A percentile compares a stretch with the other conserved stretches of the same genome.
These are phyloP conservation scores for Blepharisma japonicum DNA, from an alignment of 73 alveolate genomes.

Conservation along the genomic window DNA sequence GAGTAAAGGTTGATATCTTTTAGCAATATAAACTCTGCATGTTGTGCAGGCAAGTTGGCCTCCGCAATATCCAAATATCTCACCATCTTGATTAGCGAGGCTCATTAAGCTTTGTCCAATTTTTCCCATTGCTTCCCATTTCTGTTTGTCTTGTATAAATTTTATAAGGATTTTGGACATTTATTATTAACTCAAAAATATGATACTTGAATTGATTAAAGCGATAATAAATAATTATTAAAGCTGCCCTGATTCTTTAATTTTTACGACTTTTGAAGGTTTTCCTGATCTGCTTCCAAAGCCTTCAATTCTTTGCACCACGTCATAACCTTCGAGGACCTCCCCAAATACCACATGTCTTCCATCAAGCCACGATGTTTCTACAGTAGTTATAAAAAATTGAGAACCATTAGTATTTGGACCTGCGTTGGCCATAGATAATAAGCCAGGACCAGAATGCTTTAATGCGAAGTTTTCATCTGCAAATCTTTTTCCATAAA, in stretches of 20 bases:
- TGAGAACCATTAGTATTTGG: slow-evolving; percentile 92
- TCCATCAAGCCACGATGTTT: slow-evolving; percentile 86
- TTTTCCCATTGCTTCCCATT: slow-evolving; percentile 2
- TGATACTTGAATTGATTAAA: too few relatives aligned
- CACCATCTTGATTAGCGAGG: slow-evolving; percentile 23
- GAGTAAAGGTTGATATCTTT: not conserved
- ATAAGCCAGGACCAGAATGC: slow-evolving; percentile 69
- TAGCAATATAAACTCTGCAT: slow-evolving; percentile 20
- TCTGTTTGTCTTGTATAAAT: slow-evolving; percentile 4
- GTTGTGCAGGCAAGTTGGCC: slow-evolving; percentile 37
- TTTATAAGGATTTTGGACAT: slow-evolving; percentile 21
- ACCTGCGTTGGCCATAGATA: slow-evolving; percentile 98
- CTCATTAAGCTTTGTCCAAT: not conserved
- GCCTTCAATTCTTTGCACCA: slow-evolving; percentile 76
- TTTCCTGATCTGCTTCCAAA: slow-evolving; percentile 45
- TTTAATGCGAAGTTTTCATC: slow-evolving; percentile 88
- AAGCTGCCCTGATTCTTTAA: slow-evolving; percentile 42
- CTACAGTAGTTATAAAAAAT: slow-evolving; percentile 85
- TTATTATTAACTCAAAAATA: too few relatives aligned
- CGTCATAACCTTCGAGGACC: slow-evolving; percentile 76
- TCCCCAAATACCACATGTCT: slow-evolving; percentile 94
- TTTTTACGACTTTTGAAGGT: slow-evolving; percentile 29
- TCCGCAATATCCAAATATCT: slow-evolving; percentile 29
- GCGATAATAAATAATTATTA: not conserved
- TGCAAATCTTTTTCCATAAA: slow-evolving; percentile 82